phyloP scores from a whole-genome alignment of 768 basidiomycete genomes.

The Pisolithus marmoratus region DNA sequence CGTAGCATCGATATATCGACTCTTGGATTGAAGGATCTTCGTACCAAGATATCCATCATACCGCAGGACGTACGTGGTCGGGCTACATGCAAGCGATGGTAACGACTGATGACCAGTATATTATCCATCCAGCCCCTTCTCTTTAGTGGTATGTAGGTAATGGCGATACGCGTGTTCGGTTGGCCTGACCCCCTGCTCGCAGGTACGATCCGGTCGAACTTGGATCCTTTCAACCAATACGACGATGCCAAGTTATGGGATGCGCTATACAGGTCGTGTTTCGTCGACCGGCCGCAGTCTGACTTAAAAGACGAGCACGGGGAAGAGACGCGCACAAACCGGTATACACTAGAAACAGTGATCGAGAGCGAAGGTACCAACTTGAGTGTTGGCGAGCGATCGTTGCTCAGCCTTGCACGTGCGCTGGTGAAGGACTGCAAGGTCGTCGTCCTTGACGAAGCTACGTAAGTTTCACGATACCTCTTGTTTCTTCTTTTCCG shows the following conservation, averaged over 20 bases:
- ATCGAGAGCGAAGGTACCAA: conserved; percentile 52
- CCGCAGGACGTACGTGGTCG: conserved; percentile 54
- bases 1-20: conserved; percentile 59
- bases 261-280: conserved; percentile 60
- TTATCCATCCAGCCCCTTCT: conserved; percentile 42
- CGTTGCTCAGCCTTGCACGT: conserved; percentile 47
- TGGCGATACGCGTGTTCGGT: conserved; percentile 27
- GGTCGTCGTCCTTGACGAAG: conserved; percentile 47
- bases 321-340: conserved; percentile 13
- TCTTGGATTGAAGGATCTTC: conserved; percentile 61
- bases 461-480: conserved; percentile 11
- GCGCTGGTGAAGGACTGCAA: conserved; percentile 47
- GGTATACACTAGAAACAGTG: conserved; percentile 45
- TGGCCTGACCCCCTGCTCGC: conserved; percentile 30
- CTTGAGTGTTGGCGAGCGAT: conserved; percentile 42
- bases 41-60: conserved; percentile 56
- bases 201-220: conserved; percentile 54
- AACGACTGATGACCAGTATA: neutral
- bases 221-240: conserved; percentile 56
- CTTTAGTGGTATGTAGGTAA: conserved; percentile 45
- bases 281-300: conserved; percentile 25
- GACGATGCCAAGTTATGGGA: conserved; percentile 66
- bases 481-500: conserved; percentile 24
- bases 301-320: conserved; percentile 3
- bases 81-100: neutral